phyloP scores from a whole-genome alignment of 2,329 filamentous ascomycete genomes.

The Apiospora malaysiana region DNA sequence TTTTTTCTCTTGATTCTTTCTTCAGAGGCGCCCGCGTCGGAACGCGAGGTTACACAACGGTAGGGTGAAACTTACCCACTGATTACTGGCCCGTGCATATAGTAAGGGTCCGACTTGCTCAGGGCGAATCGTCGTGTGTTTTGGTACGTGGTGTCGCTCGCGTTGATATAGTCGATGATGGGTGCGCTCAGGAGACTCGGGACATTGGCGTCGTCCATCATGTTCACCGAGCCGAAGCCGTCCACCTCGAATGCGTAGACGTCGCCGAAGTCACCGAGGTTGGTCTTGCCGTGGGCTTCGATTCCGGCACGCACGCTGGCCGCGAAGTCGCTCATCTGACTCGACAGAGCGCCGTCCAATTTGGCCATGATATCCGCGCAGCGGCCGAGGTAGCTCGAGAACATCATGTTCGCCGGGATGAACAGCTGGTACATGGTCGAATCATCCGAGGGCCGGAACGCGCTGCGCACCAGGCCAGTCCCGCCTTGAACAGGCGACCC shows the following conservation, averaged over 20 bases:
- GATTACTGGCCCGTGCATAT: constrained; percentile 68
- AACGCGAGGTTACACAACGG: background rate
- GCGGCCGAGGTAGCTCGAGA: constrained; percentile 65
- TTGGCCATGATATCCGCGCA: constrained; percentile 52
- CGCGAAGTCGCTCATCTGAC: constrained; percentile 63
- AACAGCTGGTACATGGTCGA: constrained; percentile 85
- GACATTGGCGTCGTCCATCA: constrained; percentile 78
- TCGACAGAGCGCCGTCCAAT: constrained; percentile 52
- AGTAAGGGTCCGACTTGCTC: constrained; percentile 80
- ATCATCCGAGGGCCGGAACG: constrained; percentile 91
- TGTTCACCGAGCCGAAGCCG: constrained; percentile 69
- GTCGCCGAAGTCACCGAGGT: constrained; percentile 64
- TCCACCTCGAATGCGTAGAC: constrained; percentile 82
- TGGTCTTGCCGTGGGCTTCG: constrained; percentile 47
- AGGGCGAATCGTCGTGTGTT: constrained; percentile 83
- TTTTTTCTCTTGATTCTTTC: background rate
- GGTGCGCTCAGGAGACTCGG: constrained; percentile 70
- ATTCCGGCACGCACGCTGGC: constrained; percentile 71
- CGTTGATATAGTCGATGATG: constrained; percentile 64
- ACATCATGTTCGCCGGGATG: constrained; percentile 90
- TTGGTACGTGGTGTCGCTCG: constrained; percentile 70
- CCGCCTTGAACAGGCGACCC: constrained; percentile 80
- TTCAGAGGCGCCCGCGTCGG: background rate
- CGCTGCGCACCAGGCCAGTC: constrained; percentile 83
- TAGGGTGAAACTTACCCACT: constrained; percentile 47